Evolutionary conservation across 75 land plant species (phyloP), one percentile per base, ranked within the genome.

Genomic region (Cryptomeria japonica): DNA sequence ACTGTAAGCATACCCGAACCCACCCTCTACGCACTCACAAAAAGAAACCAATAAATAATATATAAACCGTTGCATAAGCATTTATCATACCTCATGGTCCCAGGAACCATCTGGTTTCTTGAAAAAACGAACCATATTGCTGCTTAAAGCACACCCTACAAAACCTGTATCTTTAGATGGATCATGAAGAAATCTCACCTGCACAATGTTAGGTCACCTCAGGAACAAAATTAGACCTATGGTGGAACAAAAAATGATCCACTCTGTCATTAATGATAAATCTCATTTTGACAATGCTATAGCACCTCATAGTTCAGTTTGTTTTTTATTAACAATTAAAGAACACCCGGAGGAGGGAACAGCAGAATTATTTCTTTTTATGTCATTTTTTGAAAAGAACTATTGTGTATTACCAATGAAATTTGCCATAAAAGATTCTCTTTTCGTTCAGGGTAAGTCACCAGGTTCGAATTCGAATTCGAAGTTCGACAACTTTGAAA

Each of bases 81-180:
- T 84, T 79, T 34, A n/a, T 34, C 72, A 87, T 88, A 97, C 99
- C 96, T 98, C 96, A 88, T 97, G 99, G 79, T 89, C 92, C 99
- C 99, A 98, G 41, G 96, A 91, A 13, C 88, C 96, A 92, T 97
- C 99, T 22, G 86, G 87, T 64, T 87, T 94, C 93, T 94, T 93
- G 94, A 92, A 98, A 87, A 98, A 98, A 13, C 97, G 87, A 15
- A 98, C 99, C 95, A 98, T 93, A 86, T 95, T 98, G 91, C 99
- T 96, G 78, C 97, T 91, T 87, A 98, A 88, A 84, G 99, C 99
- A 91, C 94, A 94, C 3, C 96, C 99, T 77, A 98, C 99, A 90
- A 85, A 98, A 9, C 99, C 99, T 22, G 93, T 95, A 80, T 91
- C 99, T 90, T 95, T 96, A 15, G 95, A 93, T 87, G 99, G 99